These are phyloP conservation scores for Scleromitrula shiraiana DNA, from an alignment of 2,329 filamentous ascomycete genomes.

Conservation along the genomic window DNA sequence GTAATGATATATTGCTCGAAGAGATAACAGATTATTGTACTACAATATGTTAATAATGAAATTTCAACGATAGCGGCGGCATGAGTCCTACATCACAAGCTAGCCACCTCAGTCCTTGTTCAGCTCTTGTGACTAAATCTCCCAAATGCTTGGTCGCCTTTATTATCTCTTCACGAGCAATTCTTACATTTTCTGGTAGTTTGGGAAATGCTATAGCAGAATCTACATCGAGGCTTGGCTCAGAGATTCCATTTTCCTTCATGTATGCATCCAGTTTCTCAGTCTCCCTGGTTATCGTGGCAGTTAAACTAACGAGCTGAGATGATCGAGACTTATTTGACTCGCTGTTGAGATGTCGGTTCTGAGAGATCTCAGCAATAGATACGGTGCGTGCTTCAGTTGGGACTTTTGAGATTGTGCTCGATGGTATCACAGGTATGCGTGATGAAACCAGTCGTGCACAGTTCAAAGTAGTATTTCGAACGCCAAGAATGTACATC, in stretches of 20 bases:
- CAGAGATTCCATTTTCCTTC: slow-evolving; percentile 33
- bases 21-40: slow-evolving; percentile 43
- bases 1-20: slow-evolving; percentile 44
- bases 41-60: slow-evolving; percentile 23
- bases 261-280: slow-evolving; percentile 43
- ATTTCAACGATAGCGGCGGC: background rate
- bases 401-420: background rate
- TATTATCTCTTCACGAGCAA: slow-evolving; percentile 40
- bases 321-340: background rate
- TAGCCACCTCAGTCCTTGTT: slow-evolving; percentile 44
- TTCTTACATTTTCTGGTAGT: slow-evolving; percentile 39
- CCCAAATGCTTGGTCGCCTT: slow-evolving; percentile 41
- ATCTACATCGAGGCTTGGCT: slow-evolving; percentile 40
- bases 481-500: no score
- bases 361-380: no score
- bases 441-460: no score
- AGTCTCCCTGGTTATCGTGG: slow-evolving; percentile 40
- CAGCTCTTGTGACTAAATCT: slow-evolving; percentile 41
- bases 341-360: no score
- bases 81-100: slow-evolving; percentile 41
- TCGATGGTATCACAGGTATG: background rate
- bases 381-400: no score
- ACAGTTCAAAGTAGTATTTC: no score
- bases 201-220: slow-evolving; percentile 39
- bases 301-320: slow-evolving; percentile 30